Base-by-base conservation (phyloP, 2,329 filamentous ascomycete species). In the Aureobasidium sp. region DNA sequence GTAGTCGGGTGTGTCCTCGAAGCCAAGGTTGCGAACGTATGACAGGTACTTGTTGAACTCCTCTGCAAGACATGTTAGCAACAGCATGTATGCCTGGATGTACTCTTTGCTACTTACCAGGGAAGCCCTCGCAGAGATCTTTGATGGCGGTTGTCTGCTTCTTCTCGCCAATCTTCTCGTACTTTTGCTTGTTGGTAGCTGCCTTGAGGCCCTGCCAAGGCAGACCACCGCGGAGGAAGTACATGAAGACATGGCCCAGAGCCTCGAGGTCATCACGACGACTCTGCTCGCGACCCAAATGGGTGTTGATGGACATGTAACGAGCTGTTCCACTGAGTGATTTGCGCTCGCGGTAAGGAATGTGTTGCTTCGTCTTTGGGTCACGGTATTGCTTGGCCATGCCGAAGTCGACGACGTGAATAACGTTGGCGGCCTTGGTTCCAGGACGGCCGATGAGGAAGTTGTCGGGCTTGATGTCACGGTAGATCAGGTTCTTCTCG, bases 251-350 rank as follows among this genome's bases (percentile, higher is more conserved):
- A 70, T 87, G 85, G 24, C 85, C 85, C 12, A 87, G 74, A 15
- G 94, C 94, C 78, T 99, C 94, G 64, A 99, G 81, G 75, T 99
- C 94, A 75, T 99, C 94, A 77, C 94, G 84, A 73, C 94, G 87
- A 63, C 93, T 97, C 76, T 99, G 94, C 75, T 99, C 94, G 64
- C 94, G 87, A 60, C 94, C 94, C 67, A 97, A 78, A 82, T 99
- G 94, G 62, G 94, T 99, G 79, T 99, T 99, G 84, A 99, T 97
- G 79, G 91, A 96, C 94, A 97, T 97, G 78, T 99, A 99, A 74
- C 94, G 86, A 66, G 94, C 94, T 63, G 94, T 99, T 66, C 94
- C 94, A 4, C 93, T 97, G 64, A 99, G 81, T 5, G 93, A 96
- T 79, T 99, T 99, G 71, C 94, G 86, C 79, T 97, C 94, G 71